Evolutionary conservation across 257 asterid species (phyloP), one percentile per base, ranked within the genome.

Genomic region (Primulina eburnea): DNA sequence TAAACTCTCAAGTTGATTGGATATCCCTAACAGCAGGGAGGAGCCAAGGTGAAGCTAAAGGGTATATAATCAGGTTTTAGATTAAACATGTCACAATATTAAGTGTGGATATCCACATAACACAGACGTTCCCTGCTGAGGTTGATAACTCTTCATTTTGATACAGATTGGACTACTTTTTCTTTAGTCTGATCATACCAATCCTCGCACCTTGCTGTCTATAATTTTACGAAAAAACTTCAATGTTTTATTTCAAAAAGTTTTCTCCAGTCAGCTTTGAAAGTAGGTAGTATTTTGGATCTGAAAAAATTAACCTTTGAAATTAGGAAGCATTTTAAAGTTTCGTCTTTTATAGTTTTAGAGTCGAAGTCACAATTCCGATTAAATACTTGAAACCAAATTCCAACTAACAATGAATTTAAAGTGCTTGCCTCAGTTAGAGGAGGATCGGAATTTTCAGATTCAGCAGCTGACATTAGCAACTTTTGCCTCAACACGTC

Each of bases 401-500:
- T 32, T 32, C 34, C 34, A 60, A 63, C 11, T 68, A 32, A 67
- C 52, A 70, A 66, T 20, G 34, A 67, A 73, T 33, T 64, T 9
- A 62, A 68, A 66, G 74, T 32, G 67, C 86, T 81, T 79, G 85
- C 98, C 95, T 93, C 96, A 63, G 87, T 57, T 68, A 90, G 87
- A 65, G 89, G 95, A 80, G 85, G 81, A 75, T 85, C 93, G 67
- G 92, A 68, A 79, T 80, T 77, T 69, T 80, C 96, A 69, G 88
- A 29, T 58, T 83, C 92, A 69, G 86, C 71, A 74, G 88, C 16
- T 32, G 73, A 67, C 58, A 64, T 62, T 18, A 86, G 86, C 85
- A 93, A 80, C 77, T 73, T 77, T 53, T 56, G 72, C 86, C 88
- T 84, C 96, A 93, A 84, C 64, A 90, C 78, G 76, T 93, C 99